Base-by-base conservation (phyloP, 163 green algal genomes). In the Prototheca wickerhamii region DNA sequence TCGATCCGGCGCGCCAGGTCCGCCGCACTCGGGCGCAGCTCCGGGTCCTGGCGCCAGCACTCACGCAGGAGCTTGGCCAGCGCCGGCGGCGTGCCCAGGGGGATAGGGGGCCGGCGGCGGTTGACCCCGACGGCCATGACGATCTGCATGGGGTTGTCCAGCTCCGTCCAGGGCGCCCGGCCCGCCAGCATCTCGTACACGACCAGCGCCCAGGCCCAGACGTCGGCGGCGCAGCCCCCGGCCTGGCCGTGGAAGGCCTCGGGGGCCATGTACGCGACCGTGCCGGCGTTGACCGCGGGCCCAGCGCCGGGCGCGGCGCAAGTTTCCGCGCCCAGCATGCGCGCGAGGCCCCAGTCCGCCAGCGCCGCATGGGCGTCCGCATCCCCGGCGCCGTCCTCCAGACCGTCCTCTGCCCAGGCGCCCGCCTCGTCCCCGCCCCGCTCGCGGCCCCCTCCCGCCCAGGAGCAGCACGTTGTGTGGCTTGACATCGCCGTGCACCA, bases 271-370 rank as follows among this genome's bases (percentile, higher is more conserved):
- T 79, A 84, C 5, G 61, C 67, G 0, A 71, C 73, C 0, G 79
- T 87, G 26, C 79, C 81, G n/a, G n/a, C n/a, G n/a, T n/a, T n/a
- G n/a, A n/a, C n/a, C n/a, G n/a, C n/a, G n/a, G n/a, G n/a, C n/a
- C n/a, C n/a, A n/a, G n/a, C n/a, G n/a, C n/a, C n/a, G n/a, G n/a
- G n/a, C n/a, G n/a, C n/a, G n/a, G n/a, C n/a, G n/a, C n/a, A n/a
- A n/a, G n/a, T n/a, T n/a, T n/a, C n/a, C n/a, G n/a, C n/a, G n/a
- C n/a, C n/a, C n/a, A n/a, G n/a, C n/a, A 17, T n/a, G 34, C 49
- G 50, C 26, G 75, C 72, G 53, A 92, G 74, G 28, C 85, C 85
- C 77, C 90, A 91, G 67, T 92, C 85, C 31, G 74, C 81, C 53
- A 91, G 44, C 42, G 75, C 49, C 18, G 56, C 56, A 6, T 50